These are phyloP conservation scores for Entrophospora sp. DNA, from an alignment of 192 early-diverging fungal species.

Conservation along the genomic window DNA sequence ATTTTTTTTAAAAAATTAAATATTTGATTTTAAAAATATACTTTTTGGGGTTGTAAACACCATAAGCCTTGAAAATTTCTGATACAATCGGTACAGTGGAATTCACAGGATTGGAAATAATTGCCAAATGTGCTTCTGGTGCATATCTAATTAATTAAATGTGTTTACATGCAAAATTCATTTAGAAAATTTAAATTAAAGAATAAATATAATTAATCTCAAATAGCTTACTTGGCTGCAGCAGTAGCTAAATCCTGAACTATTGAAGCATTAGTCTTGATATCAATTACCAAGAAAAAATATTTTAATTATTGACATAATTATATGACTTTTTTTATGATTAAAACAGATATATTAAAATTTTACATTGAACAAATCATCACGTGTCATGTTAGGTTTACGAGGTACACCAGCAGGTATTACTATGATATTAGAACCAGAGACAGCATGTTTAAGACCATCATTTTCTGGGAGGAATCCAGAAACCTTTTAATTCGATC, in stretches of 20 bases:
- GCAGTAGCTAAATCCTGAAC: conserved; percentile 75
- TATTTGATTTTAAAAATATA: conserved; percentile 12
- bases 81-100: conserved; percentile 94
- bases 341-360: not conserved
- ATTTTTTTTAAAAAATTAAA: not conserved
- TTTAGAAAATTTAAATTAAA: not conserved
- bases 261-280: conserved; percentile 95
- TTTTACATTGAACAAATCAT: conserved; percentile 87
- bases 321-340: not conserved
- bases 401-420: conserved; percentile 96
- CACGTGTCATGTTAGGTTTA: conserved; percentile 98
- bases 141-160: conserved; percentile 29
- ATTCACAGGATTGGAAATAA: conserved; percentile 98
- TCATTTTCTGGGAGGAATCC: conserved; percentile 35
- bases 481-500: conserved; percentile 38
- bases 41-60: conserved; percentile 76
- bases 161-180: no score
- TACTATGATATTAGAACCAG: conserved; percentile 58
- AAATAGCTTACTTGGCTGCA: conserved; percentile 53
- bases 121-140: conserved; percentile 76
- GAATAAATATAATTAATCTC: not conserved
- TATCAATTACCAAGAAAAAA: conserved; percentile 20
- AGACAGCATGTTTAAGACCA: conserved; percentile 38
- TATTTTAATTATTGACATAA: not conserved
- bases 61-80: conserved; percentile 81